A percentile compares a stretch with the other conserved stretches of the same genome.
Evolutionary conservation across 1,284 basidiomycete species (phyloP).

Genomic region (Moesziomyces globuligerus): DNA sequence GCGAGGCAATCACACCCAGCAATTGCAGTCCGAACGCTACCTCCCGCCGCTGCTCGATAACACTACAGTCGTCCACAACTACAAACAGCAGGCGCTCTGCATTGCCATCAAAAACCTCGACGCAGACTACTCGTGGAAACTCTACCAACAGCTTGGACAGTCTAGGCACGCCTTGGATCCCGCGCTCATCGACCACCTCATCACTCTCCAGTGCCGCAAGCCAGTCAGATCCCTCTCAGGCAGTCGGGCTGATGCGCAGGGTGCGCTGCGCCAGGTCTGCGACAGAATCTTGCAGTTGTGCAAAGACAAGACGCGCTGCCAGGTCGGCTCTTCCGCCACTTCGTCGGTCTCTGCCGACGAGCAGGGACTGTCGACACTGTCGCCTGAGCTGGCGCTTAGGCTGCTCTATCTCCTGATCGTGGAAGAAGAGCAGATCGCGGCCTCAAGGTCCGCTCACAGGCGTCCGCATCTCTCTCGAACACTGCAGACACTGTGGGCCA

Average conservation of each 20-base stretch:
- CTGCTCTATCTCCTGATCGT: slow-evolving; percentile 39
- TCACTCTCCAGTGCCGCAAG: slow-evolving; percentile 36
- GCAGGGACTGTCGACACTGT: slow-evolving; percentile 4
- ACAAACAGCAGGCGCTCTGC: slow-evolving; percentile 15
- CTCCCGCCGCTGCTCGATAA: slow-evolving; percentile 26
- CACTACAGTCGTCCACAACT: slow-evolving; percentile 9
- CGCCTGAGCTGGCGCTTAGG: slow-evolving; percentile 18
- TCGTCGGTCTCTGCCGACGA: neutral
- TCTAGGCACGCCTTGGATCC: slow-evolving; percentile 7
- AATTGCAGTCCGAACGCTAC: slow-evolving; percentile 15
- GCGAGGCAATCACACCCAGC: neutral
- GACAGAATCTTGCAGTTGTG: slow-evolving; percentile 26
- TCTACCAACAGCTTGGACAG: slow-evolving; percentile 28
- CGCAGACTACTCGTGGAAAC: slow-evolving; percentile 28
- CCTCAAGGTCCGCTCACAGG: slow-evolving; percentile 6
- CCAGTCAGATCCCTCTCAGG: slow-evolving; percentile 11
- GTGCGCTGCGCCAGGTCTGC: slow-evolving; percentile 27
- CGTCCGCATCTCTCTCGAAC: slow-evolving; percentile 6
- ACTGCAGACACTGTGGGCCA: slow-evolving; percentile 6
- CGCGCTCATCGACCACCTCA: slow-evolving; percentile 20
- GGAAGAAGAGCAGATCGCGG: slow-evolving; percentile 35
- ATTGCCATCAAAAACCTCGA: slow-evolving; percentile 21
- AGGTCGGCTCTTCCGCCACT: slow-evolving; percentile 8
- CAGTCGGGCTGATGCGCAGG: slow-evolving; percentile 8
- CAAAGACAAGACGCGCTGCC: slow-evolving; percentile 9